Evolutionary conservation across 2,329 filamentous ascomycete genomes (phyloP).

Genomic region (Alternaria arbusti): DNA sequence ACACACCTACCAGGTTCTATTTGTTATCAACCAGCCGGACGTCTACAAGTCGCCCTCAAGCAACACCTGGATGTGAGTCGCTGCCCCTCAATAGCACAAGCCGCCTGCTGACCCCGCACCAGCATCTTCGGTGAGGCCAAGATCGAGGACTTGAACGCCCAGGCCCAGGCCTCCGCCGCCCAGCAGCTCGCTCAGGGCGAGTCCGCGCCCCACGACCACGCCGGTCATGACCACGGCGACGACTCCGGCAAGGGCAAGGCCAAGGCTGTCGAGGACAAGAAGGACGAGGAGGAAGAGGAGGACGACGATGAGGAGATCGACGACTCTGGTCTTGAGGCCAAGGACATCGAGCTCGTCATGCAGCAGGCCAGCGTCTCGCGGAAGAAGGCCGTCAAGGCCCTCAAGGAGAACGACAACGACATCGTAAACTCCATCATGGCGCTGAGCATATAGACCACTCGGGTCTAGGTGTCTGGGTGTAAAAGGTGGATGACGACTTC

Average conservation of each 20-base stretch:
- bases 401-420: conserved; percentile 99
- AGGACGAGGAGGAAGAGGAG: conserved; percentile 61
- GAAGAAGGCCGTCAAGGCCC: conserved; percentile 98
- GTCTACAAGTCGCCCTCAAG: conserved; percentile 99
- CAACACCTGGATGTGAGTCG: conserved; percentile 99
- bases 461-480: conserved; percentile 13
- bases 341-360: conserved; percentile 99
- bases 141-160: conserved; percentile 99
- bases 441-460: conserved; percentile 63
- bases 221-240: conserved; percentile 75
- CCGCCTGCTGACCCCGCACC: conserved; percentile 33
- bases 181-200: conserved; percentile 87
- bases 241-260: conserved; percentile 70
- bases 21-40: conserved; percentile 99
- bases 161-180: conserved; percentile 93
- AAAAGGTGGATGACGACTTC: conserved; percentile 22
- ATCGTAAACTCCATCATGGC: conserved; percentile 99
- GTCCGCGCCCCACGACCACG: conserved; percentile 68
- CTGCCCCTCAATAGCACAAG: conserved; percentile 8
- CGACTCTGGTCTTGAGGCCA: conserved; percentile 91
- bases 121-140: conserved; percentile 99
- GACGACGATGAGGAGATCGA: conserved; percentile 95
- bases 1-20: conserved; percentile 75
- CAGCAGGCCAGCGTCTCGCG: conserved; percentile 94
- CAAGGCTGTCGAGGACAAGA: conserved; percentile 69